A percentile compares a stretch with the other conserved stretches of the same genome.
phyloP scores from a whole-genome alignment of 192 early-diverging fungal genomes.

The Rhizoclosmatium globosum region DNA sequence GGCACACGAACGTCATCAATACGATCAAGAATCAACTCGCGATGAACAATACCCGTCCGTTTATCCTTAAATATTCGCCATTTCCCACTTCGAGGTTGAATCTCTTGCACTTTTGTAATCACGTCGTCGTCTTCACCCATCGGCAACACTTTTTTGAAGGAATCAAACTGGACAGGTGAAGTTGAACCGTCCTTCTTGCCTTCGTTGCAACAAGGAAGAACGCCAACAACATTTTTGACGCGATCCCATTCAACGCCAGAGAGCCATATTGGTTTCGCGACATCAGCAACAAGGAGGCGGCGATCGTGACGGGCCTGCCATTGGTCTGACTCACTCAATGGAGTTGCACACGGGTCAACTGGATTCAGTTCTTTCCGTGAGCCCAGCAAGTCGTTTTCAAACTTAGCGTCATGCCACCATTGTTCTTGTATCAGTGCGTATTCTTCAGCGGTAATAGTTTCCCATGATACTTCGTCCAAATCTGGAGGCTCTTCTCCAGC shows the following conservation, averaged over 20 bases:
- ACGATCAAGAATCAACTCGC: constrained; percentile 8
- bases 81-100: neutral
- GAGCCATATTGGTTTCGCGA: constrained; percentile 27
- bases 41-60: neutral
- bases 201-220: neutral
- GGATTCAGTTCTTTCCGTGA: neutral
- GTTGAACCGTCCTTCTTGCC: neutral
- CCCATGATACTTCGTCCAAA: constrained; percentile 15
- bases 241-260: neutral
- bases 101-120: neutral
- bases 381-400: constrained; percentile 13
- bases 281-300: constrained; percentile 1
- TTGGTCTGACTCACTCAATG: neutral
- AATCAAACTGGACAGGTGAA: neutral
- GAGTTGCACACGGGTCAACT: neutral
- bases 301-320: neutral
- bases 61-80: constrained; percentile 7
- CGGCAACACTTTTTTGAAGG: neutral
- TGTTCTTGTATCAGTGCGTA: neutral
- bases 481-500: neutral
- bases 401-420: constrained; percentile 29
- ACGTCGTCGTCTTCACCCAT: neutral
- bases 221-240: neutral
- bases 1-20: neutral
- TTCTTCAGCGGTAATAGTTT: constrained; percentile 13